phyloP scores from a whole-genome alignment of 2,329 filamentous ascomycete species.

The Beauveria brongniartii region DNA sequence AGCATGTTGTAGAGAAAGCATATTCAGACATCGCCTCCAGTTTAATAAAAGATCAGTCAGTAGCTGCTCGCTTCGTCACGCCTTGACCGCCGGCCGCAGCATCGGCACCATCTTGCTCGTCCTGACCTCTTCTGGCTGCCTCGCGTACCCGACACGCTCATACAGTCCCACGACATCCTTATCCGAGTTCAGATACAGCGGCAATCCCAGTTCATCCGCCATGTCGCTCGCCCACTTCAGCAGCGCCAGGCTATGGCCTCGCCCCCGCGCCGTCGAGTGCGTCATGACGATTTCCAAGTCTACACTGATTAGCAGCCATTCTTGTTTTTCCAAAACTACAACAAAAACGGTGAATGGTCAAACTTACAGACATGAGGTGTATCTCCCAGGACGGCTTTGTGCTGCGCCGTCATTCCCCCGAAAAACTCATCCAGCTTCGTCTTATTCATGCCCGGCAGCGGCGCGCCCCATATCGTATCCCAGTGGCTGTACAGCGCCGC shows the following conservation, averaged over 20 bases:
- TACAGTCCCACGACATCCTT: constrained; percentile 13
- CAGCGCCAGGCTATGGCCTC: constrained; percentile 13
- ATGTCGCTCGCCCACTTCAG: constrained; percentile 2
- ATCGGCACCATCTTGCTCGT: constrained; percentile 14
- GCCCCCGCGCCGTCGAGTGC: constrained; percentile 12
- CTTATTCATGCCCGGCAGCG: constrained; percentile 10
- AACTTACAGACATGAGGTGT: constrained; percentile 15
- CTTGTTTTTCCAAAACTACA: too few species aligned
- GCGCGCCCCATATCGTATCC: constrained; percentile 5
- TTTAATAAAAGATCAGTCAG: too few species aligned
- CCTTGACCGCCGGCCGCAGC: constrained; percentile 6
- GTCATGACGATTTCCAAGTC: constrained; percentile 16
- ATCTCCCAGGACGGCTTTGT: constrained; percentile 13
- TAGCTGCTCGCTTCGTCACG: neutral
- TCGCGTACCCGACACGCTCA: constrained; percentile 11
- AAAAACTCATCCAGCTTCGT: constrained; percentile 14
- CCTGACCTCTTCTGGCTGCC: neutral
- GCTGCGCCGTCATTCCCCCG: constrained; percentile 14
- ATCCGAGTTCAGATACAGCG: constrained; percentile 16
- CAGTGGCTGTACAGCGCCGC: constrained; percentile 2
- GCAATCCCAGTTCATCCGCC: constrained; percentile 12
- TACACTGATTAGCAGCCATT: neutral
- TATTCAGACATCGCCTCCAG: too few species aligned
- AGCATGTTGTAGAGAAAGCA: too few species aligned
- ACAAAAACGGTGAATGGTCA: too few species aligned